phyloP scores from a whole-genome alignment of 2,329 filamentous ascomycete genomes.

The Botrytis elliptica region DNA sequence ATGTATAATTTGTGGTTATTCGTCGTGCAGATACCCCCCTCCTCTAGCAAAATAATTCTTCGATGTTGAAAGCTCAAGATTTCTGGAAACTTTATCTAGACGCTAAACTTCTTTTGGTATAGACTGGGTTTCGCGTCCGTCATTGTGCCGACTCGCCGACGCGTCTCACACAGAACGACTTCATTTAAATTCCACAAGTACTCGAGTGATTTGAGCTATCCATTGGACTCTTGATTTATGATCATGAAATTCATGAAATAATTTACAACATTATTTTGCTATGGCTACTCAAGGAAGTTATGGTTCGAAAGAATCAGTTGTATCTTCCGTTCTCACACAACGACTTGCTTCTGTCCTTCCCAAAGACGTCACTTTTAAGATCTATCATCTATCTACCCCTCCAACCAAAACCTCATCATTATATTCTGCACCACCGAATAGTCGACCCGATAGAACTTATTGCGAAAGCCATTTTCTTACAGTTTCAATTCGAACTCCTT shows the following conservation, averaged over 20 bases:
- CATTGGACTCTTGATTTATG: conserved; percentile 5
- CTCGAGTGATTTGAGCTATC: background rate
- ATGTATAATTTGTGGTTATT: conserved; percentile 12
- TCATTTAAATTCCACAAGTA: background rate
- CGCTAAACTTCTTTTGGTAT: conserved; percentile 20
- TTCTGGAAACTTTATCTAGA: conserved; percentile 21
- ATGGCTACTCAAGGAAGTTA: conserved; percentile 36
- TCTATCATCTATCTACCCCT: conserved; percentile 86
- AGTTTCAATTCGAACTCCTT: conserved; percentile 47
- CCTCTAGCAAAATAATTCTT: conserved; percentile 19
- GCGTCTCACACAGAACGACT: conserved; percentile 23
- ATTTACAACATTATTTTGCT: conserved; percentile 26
- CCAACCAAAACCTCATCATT: conserved; percentile 73
- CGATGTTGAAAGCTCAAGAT: conserved; percentile 20
- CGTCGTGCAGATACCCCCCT: conserved; percentile 7
- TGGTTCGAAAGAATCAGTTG: conserved; percentile 29
- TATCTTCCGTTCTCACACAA: conserved; percentile 33
- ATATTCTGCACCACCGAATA: conserved; percentile 73
- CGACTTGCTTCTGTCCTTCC: conserved; percentile 47
- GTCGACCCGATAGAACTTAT: conserved; percentile 73
- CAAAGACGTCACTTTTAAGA: conserved; percentile 57
- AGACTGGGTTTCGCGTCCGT: conserved; percentile 19
- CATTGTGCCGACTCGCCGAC: conserved; percentile 22
- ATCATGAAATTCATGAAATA: conserved; percentile 24
- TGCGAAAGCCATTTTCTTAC: conserved; percentile 81